Percentiles rank a stretch among this genome's conserved stretches.
These are phyloP conservation scores for Aspergillus kassunensis DNA, from an alignment of 495 filamentous ascomycete genomes.

Conservation along the genomic window DNA sequence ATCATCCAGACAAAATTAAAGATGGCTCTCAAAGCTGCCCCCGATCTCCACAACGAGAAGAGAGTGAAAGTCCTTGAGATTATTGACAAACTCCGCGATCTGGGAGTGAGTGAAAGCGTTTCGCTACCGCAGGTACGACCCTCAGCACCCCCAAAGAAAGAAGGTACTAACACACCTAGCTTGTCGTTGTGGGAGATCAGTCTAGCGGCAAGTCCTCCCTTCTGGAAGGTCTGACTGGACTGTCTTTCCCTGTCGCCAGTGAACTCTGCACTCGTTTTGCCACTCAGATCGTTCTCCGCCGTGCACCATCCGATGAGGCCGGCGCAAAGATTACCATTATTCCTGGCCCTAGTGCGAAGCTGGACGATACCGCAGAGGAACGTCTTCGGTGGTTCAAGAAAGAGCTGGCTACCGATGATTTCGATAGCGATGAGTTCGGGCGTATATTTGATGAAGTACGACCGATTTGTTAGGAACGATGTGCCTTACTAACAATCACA, in stretches of 20 bases:
- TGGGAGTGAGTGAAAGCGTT: slow-evolving; percentile 31
- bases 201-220: slow-evolving; percentile 52
- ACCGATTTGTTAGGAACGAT: neutral
- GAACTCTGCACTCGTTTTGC: slow-evolving; percentile 57
- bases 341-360: slow-evolving; percentile 17
- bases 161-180: slow-evolving; percentile 13
- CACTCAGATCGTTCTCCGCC: slow-evolving; percentile 55
- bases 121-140: slow-evolving; percentile 34
- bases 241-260: slow-evolving; percentile 48
- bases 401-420: slow-evolving; percentile 11
- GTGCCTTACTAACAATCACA: slow-evolving; percentile 1
- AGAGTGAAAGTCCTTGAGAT: slow-evolving; percentile 19
- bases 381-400: slow-evolving; percentile 24
- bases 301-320: slow-evolving; percentile 23
- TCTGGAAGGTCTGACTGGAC: slow-evolving; percentile 47
- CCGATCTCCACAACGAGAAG: slow-evolving; percentile 12
- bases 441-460: slow-evolving; percentile 30
- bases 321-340: slow-evolving; percentile 27
- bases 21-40: neutral
- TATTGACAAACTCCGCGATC: slow-evolving; percentile 33
- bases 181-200: slow-evolving; percentile 43
- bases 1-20: neutral
- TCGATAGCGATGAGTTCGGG: slow-evolving; percentile 30
- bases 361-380: slow-evolving; percentile 15
- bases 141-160: neutral